phyloP scores from a whole-genome alignment of 495 filamentous ascomycete species.

The Tuber melanosporum region DNA sequence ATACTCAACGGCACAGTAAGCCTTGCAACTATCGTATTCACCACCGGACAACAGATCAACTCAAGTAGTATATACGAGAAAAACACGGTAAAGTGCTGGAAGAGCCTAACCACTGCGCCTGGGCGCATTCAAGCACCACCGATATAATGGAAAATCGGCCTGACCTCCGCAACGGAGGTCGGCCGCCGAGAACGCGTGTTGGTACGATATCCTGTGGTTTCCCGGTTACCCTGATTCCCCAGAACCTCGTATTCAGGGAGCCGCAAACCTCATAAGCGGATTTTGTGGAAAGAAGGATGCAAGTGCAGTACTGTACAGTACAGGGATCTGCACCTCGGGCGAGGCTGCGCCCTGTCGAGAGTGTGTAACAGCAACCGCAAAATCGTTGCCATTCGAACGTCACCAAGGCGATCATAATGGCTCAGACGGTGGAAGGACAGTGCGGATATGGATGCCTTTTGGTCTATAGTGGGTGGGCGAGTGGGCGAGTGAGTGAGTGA shows the following conservation, averaged over 20 bases:
- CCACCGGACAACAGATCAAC: not conserved
- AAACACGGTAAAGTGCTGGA: not conserved
- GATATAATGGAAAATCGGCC: not conserved
- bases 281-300: not conserved
- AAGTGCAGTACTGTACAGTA: not conserved
- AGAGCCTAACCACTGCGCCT: not conserved
- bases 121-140: not conserved
- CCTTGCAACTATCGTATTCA: not conserved
- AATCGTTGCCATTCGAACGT: not conserved
- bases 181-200: not conserved
- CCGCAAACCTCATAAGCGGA: not conserved
- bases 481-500: not conserved
- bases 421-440: not conserved
- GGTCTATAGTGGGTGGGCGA: not conserved
- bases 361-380: not conserved
- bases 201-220: not conserved
- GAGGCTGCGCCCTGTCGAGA: not conserved
- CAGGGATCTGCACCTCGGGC: not conserved
- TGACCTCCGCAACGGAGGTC: not conserved
- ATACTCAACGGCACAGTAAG: not conserved
- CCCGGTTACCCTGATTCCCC: not conserved
- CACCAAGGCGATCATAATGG: not conserved
- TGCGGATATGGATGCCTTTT: not conserved
- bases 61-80: not conserved
- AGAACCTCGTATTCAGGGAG: slow-evolving; percentile 1